Evolutionary conservation across 2,329 filamentous ascomycete genomes (phyloP).

Genomic region (Aureobasidium sp.): DNA sequence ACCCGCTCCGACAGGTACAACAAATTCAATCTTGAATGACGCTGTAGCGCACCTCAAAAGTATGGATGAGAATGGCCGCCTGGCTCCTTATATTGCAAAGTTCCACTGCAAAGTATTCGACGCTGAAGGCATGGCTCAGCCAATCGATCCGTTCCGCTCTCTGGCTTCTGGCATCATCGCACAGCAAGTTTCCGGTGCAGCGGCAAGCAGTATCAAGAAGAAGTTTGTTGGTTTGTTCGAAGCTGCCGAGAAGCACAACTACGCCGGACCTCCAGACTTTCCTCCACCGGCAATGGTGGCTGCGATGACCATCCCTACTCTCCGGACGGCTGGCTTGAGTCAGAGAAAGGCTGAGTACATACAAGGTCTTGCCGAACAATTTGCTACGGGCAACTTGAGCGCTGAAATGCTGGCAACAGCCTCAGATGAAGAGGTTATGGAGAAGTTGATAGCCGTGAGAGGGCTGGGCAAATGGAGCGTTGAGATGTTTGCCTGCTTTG

Average conservation of each 20-base stretch:
- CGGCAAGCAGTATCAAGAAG: constrained; percentile 78
- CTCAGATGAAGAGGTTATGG: constrained; percentile 76
- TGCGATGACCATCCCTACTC: constrained; percentile 50
- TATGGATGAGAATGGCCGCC: constrained; percentile 54
- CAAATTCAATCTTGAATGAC: constrained; percentile 62
- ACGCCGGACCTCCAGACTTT: constrained; percentile 41
- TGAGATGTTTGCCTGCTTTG: constrained; percentile 97
- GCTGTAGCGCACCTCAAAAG: constrained; percentile 66
- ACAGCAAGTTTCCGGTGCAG: constrained; percentile 91
- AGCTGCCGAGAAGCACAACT: constrained; percentile 21
- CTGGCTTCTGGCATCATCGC: constrained; percentile 84
- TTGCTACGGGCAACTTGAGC: constrained; percentile 63
- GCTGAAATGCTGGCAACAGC: constrained; percentile 68
- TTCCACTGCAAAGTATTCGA: constrained; percentile 74
- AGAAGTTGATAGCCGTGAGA: constrained; percentile 73
- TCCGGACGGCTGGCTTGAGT: constrained; percentile 81
- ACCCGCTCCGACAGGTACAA: constrained; percentile 42
- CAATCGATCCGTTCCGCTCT: constrained; percentile 79
- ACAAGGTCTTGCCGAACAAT: constrained; percentile 74
- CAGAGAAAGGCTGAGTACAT: constrained; percentile 96
- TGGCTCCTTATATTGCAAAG: constrained; percentile 62
- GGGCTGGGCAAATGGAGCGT: constrained; percentile 87
- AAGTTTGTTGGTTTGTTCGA: constrained; percentile 72
- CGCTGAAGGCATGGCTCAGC: constrained; percentile 70
- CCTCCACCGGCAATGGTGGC: constrained; percentile 69